A percentile compares a stretch with the other conserved stretches of the same genome.
Conservation (phyloP, 768 basidiomycete genomes). For the Boletus subcaerulescens region DNA sequence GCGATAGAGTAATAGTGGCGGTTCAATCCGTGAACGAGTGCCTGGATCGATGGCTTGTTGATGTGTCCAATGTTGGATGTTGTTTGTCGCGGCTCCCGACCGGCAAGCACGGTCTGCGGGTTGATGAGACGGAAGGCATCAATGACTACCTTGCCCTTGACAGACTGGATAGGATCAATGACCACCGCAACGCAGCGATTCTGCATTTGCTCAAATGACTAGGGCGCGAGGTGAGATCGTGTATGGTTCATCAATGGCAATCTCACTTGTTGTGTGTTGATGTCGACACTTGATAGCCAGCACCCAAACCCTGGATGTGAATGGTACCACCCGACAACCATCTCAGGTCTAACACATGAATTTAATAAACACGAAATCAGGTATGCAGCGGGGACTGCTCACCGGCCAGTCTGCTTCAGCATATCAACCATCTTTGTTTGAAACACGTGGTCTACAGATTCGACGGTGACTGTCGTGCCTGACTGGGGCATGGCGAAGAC, state of each 20-base stretch:
- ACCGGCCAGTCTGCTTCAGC: conserved; percentile 98
- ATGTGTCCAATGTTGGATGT: conserved; percentile 98
- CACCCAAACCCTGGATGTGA: conserved; percentile 99
- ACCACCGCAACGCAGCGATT: conserved; percentile 94
- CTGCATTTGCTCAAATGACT: conserved; percentile 97
- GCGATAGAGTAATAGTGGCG: conserved; percentile 98
- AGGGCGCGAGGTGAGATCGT: conserved; percentile 13
- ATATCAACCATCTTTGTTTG: conserved; percentile 98
- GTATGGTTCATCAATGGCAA: background rate
- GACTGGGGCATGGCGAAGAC: conserved; percentile 99
- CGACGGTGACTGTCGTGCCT: conserved; percentile 95
- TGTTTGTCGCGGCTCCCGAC: conserved; percentile 93
- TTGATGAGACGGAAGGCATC: conserved; percentile 98
- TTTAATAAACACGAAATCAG: conserved; percentile 1
- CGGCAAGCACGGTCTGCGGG: conserved; percentile 83
- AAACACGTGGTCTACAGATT: conserved; percentile 98
- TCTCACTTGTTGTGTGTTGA: conserved; percentile 93
- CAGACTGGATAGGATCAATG: conserved; percentile 97
- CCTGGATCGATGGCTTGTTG: conserved; percentile 99
- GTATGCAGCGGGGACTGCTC: conserved; percentile 28
- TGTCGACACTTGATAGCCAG: conserved; percentile 98
- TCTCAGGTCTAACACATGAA: conserved; percentile 68
- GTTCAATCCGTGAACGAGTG: conserved; percentile 95
- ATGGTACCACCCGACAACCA: conserved; percentile 99
- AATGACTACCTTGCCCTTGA: conserved; percentile 98